Base-by-base conservation (phyloP, 768 basidiomycete species). In the Glaciozyma antarctica region DNA sequence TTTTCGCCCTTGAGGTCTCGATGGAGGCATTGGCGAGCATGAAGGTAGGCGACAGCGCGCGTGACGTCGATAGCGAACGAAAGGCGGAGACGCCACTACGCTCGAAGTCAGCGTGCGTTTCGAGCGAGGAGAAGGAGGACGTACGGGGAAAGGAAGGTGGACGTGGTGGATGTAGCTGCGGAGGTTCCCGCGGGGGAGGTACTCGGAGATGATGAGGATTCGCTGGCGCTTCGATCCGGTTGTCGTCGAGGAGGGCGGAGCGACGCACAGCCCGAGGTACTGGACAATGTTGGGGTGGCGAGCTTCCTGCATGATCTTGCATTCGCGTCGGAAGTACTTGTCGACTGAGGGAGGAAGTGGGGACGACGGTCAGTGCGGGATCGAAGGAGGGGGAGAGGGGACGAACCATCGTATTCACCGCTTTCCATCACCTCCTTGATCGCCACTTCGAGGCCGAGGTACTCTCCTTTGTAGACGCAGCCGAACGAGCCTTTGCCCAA, bases 321-420 rank as follows among this genome's bases (percentile, higher is more conserved):
- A 95, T 81, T 99, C 94, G n/a, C 94, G 83, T 74, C 94, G 90
- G 76, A 98, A 94, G 79, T 99, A 98, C 78, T 99, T 99, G 72
- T 86, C 82, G 44, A 95, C 77, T 74, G 69, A 52, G 41, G 38
- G 59, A 5, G 26, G 5, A 44, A 34, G 24, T 60, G 12, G 6
- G 19, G 15, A 17, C 24, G 51, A 52, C 22, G 26, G 26, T 30
- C 49, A 49, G 28, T 3, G 8, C 41, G 15, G 32, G 49, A 19
- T 43, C 45, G 9, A 12, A n/a, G 24, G 30, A 22, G 24, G 24
- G 30, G 43, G 61, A 43, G 26, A 32, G 19, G 32, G 21, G 44
- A n/a, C 15, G 12, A 53, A 72, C 72, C 91, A 72, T 95, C 90
- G 77, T 97, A 97, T 64, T 88, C 89, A 8, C 78, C 87, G 26